Base-by-base conservation (phyloP, 2,329 filamentous ascomycete species). In the Ophiostoma montium region DNA sequence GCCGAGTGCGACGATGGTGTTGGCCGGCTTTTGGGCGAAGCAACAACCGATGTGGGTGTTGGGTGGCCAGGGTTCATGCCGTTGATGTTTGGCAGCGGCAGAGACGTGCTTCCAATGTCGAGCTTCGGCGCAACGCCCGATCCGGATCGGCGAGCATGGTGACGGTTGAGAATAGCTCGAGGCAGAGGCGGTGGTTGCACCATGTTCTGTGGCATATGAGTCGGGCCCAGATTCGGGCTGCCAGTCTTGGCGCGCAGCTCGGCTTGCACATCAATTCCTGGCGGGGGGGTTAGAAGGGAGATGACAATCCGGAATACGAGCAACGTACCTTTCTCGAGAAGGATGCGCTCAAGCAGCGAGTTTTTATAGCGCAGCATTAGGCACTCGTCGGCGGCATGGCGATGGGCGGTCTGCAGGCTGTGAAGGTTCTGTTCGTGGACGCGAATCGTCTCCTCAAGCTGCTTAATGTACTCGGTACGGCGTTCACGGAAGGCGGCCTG, bases 291-390 rank as follows among this genome's bases (percentile, higher is more conserved):
- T 42, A 52, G 49, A 16, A 1, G 16, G 27, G n/a, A n/a, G 23
- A 5, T 16, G 32, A 18, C 12, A 41, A 39, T 12, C 47, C 5
- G 21, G 43, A 15, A 12, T 2, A 10, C 3, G 21, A 31, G 8
- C 11, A 6, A 10, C 53, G 35, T 67, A 92, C 88, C 89, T 75
- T 96, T 96, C 69, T 98, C 92, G 35, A 98, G 75, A 48, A 98
- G 75, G 61, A 98, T 94, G 52, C 92, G 80, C 69, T 98, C 92
- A 33, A 98, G 76, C 45, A 96, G 72, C 36, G 92, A 96, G 65
- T 96, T 98, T 71, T 96, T 96, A 67, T 96, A 98, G 52, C 92
- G 84, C 59, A 98, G 74, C 92, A 98, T 96, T 61, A 96, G 69
- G 64, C 92, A 96, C 67, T 96, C 92, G 65, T 96, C 92, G 51